phyloP scores from a whole-genome alignment of 1,139 yeast genomes.

The Suhomyces taliae region DNA sequence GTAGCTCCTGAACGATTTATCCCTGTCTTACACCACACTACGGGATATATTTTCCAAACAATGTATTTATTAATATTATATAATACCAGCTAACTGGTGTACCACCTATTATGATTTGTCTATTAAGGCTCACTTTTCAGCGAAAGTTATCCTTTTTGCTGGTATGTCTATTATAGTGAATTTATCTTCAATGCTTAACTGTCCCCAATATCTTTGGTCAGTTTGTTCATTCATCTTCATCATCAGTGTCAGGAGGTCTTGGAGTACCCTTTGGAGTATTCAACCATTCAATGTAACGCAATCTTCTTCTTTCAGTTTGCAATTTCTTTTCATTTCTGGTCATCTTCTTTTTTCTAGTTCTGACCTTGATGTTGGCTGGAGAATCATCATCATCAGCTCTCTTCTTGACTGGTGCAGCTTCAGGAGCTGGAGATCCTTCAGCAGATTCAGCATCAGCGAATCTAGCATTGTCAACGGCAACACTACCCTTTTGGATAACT shows the following conservation, averaged over 20 bases:
- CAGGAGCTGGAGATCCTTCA: slow-evolving; percentile 45
- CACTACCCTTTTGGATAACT: slow-evolving; percentile 79
- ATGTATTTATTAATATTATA: too few relatives aligned
- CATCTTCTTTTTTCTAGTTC: slow-evolving; percentile 90
- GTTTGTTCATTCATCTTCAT: slow-evolving; percentile 60
- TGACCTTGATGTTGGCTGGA: slow-evolving; percentile 93
- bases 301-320: slow-evolving; percentile 91
- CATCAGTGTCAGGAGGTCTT: slow-evolving; percentile 89
- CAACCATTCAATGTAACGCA: slow-evolving; percentile 93
- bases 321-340: slow-evolving; percentile 93
- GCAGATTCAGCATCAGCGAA: slow-evolving; percentile 68
- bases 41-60: too few relatives aligned
- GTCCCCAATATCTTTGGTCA: not conserved
- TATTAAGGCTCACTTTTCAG: not conserved
- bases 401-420: slow-evolving; percentile 41
- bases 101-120: not conserved
- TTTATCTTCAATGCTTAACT: not conserved
- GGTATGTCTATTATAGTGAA: not conserved
- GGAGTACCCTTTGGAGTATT: slow-evolving; percentile 98
- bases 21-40: too few relatives aligned
- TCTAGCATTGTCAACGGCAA: slow-evolving; percentile 70
- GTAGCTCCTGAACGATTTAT: too few relatives aligned
- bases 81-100: too few relatives aligned
- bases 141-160: not conserved
- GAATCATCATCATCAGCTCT: slow-evolving; percentile 77